Percentiles rank a stretch among this genome's conserved stretches.
These are phyloP conservation scores for Anisodus acutangulus DNA, from an alignment of 257 asterid species.

Conservation along the genomic window DNA sequence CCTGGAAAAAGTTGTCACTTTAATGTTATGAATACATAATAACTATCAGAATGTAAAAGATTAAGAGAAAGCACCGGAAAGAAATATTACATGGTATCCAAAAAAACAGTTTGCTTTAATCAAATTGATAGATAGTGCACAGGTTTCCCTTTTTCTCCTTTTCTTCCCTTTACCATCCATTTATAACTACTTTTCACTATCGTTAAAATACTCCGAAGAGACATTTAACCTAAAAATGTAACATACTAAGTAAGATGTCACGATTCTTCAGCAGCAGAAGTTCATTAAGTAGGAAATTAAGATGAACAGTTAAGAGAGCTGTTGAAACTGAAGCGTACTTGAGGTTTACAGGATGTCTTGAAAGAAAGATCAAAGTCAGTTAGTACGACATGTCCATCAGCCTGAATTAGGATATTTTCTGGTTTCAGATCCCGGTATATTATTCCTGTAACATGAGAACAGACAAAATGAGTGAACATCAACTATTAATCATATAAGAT, in stretches of 20 bases:
- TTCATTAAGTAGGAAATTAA: background rate
- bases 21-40: background rate
- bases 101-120: background rate
- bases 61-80: background rate
- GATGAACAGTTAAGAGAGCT: background rate
- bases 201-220: background rate
- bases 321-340: slow-evolving; percentile 52
- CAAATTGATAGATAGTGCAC: background rate
- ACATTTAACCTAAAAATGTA: background rate
- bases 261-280: background rate
- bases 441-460: slow-evolving; percentile 65
- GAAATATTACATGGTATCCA: background rate
- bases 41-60: background rate
- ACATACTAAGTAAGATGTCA: background rate
- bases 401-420: slow-evolving; percentile 85
- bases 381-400: slow-evolving; percentile 80
- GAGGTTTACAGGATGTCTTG: slow-evolving; percentile 83
- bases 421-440: slow-evolving; percentile 95
- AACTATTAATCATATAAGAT: background rate
- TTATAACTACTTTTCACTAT: background rate
- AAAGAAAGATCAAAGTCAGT: slow-evolving; percentile 93
- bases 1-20: slow-evolving; percentile 48
- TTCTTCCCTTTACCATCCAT: background rate
- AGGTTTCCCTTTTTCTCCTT: background rate
- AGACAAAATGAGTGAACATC: slow-evolving; percentile 27